Evolutionary conservation across 495 filamentous ascomycete genomes (phyloP).

Genomic region (Aspergillus leporis): DNA sequence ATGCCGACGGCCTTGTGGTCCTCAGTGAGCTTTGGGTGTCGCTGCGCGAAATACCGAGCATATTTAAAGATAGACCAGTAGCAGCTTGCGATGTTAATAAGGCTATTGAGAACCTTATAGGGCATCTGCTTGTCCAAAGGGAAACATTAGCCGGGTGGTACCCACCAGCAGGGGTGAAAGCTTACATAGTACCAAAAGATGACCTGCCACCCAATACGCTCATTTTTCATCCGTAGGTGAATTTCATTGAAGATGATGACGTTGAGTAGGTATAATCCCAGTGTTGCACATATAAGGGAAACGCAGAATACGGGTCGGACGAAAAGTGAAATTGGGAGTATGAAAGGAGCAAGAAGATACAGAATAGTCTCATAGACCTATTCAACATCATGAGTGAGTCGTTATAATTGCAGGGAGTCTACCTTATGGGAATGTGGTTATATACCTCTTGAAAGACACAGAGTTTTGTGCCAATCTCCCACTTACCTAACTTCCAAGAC

Average conservation of each 20-base stretch:
- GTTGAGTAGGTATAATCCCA: constrained; percentile 41
- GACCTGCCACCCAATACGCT: constrained; percentile 31
- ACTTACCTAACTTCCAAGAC: constrained; percentile 50
- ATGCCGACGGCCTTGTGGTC: constrained; percentile 44
- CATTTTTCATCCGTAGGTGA: constrained; percentile 41
- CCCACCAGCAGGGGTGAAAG: no score
- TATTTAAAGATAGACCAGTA: constrained; percentile 47
- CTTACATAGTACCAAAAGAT: constrained; percentile 36
- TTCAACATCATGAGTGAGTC: not conserved
- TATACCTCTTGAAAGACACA: constrained; percentile 65
- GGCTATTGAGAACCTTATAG: constrained; percentile 40
- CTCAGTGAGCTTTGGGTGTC: constrained; percentile 46
- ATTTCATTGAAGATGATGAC: constrained; percentile 47
- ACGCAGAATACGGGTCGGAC: constrained; percentile 39
- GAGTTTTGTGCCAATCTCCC: constrained; percentile 56
- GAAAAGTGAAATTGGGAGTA: constrained; percentile 47
- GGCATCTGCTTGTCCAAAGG: constrained; percentile 18
- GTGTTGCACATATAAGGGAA: constrained; percentile 29
- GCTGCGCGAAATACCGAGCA: constrained; percentile 42
- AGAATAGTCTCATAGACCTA: constrained; percentile 51
- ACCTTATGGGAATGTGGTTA: not conserved
- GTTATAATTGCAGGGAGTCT: not conserved
- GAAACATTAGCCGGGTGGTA: no score
- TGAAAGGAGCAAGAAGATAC: constrained; percentile 46
- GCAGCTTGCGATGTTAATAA: constrained; percentile 43